Base-by-base conservation (phyloP, 495 filamentous ascomycete genomes). In the Lasiosphaeria ovina region DNA sequence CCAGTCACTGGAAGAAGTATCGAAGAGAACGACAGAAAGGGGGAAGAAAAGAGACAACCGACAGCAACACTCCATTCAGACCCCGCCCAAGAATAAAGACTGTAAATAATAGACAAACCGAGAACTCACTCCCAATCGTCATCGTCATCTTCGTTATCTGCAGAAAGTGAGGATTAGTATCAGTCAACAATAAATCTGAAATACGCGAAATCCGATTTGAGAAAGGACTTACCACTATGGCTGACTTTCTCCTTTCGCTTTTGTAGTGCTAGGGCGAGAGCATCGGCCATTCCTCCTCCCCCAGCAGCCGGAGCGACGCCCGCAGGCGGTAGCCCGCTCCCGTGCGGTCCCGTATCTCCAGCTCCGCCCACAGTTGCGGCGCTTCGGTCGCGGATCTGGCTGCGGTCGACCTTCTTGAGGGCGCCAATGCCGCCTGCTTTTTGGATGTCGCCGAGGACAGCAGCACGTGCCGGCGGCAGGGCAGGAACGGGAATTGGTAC, bases 231-330 rank as follows among this genome's bases (percentile, higher is more conserved):
- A 97, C 92, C 92, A 78, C 90, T 94, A 69, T 86, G 83, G 71
- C 89, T 88, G 69, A 96, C 92, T 79, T 92, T 93, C 76, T 89
- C 83, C 77, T 96, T 96, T 76, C 92, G 79, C 76, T 90, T 84
- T 62, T 84, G 83, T 61, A 93, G 75, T 50, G 88, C 90, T 57
- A 84, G 85, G 59, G 90, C 89, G 60, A 97, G 76, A 54, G 91
- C 92, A 74, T 88, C 89, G 33, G 90, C 90, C 82, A 97, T 80
- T 11, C 73, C 79, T 3, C 69, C 80, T 36, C 69, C 79, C 38
- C 70, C 72, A 14, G 79, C 74, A 35, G 83, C 77, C 58, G 78
- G 74, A 34, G 83, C 77, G 60, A 82, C 76, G 4, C 74, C 77
- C 0, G 73, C 69, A 4, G 77, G 75, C 50, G 77, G 84, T 60